phyloP scores from a whole-genome alignment of 192 early-diverging fungal species.

The Rhizophagus prolifer region DNA sequence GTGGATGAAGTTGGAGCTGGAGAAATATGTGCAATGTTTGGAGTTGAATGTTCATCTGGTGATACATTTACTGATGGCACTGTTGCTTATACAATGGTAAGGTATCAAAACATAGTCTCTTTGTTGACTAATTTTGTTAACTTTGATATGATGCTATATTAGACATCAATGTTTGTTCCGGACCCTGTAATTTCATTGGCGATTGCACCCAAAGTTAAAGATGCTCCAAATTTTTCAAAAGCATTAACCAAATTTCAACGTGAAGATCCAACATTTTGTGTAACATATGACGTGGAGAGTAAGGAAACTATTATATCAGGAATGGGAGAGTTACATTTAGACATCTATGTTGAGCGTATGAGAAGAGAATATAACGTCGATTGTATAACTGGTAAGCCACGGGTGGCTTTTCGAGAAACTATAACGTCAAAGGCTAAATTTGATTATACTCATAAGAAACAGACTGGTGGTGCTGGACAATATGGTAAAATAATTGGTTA shows the following conservation, averaged over 20 bases:
- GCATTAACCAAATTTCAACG: constrained; percentile 80
- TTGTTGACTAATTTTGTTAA: background rate
- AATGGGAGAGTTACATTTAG: constrained; percentile 87
- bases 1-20: constrained; percentile 89
- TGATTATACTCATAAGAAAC: constrained; percentile 99
- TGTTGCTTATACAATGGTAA: constrained; percentile 76
- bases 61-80: constrained; percentile 96
- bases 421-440: constrained; percentile 73
- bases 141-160: background rate
- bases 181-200: constrained; percentile 96
- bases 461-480: constrained; percentile 95
- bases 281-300: constrained; percentile 74
- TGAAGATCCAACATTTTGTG: constrained; percentile 86
- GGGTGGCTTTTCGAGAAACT: constrained; percentile 97
- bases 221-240: constrained; percentile 73
- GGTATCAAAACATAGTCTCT: background rate
- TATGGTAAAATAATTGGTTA: constrained; percentile 88
- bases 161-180: constrained; percentile 96
- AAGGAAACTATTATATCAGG: constrained; percentile 88
- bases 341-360: constrained; percentile 98
- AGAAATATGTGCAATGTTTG: constrained; percentile 98
- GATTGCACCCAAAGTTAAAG: constrained; percentile 89
- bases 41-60: constrained; percentile 94
- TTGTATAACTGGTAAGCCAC: constrained; percentile 94
- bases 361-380: constrained; percentile 96